Evolutionary conservation across 2,329 filamentous ascomycete species (phyloP).

Genomic region (Periconia macrospinosa): DNA sequence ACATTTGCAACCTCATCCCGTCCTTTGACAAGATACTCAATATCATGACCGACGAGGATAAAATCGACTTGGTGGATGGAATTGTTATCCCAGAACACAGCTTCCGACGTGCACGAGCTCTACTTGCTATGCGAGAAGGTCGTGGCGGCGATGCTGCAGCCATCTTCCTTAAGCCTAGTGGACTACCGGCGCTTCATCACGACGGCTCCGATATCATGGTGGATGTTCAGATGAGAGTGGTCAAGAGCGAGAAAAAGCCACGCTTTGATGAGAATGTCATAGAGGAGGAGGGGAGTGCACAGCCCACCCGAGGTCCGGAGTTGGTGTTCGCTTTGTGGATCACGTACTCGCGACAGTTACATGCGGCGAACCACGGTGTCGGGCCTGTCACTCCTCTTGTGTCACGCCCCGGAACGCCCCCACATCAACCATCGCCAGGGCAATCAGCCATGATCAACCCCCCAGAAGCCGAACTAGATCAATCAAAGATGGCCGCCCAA

Average conservation of each 20-base stretch:
- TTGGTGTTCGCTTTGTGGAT: slow-evolving; percentile 96
- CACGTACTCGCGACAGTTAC: slow-evolving; percentile 91
- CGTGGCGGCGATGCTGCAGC: slow-evolving; percentile 72
- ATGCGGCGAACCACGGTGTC: slow-evolving; percentile 67
- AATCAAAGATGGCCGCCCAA: slow-evolving; percentile 41
- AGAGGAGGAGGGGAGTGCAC: slow-evolving; percentile 57
- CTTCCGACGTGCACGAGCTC: slow-evolving; percentile 84
- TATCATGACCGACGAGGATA: slow-evolving; percentile 83
- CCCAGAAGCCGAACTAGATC: slow-evolving; percentile 37
- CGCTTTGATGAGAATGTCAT: slow-evolving; percentile 62
- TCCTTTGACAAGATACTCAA: slow-evolving; percentile 82
- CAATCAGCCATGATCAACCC: slow-evolving; percentile 56
- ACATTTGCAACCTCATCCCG: slow-evolving; percentile 79
- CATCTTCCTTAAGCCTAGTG: slow-evolving; percentile 81
- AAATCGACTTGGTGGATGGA: slow-evolving; percentile 82
- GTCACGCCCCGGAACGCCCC: slow-evolving; percentile 69
- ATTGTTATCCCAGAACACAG: slow-evolving; percentile 96
- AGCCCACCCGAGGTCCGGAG: slow-evolving; percentile 60
- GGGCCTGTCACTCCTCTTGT: slow-evolving; percentile 65
- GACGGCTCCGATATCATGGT: slow-evolving; percentile 92
- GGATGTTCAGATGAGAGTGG: slow-evolving; percentile 94
- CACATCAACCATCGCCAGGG: slow-evolving; percentile 77
- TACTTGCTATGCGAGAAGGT: slow-evolving; percentile 81
- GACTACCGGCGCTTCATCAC: slow-evolving; percentile 81
- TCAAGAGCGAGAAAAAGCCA: slow-evolving; percentile 71